Conservation (phyloP, 192 early-diverging fungal genomes). For the Coemansia umbellata region DNA sequence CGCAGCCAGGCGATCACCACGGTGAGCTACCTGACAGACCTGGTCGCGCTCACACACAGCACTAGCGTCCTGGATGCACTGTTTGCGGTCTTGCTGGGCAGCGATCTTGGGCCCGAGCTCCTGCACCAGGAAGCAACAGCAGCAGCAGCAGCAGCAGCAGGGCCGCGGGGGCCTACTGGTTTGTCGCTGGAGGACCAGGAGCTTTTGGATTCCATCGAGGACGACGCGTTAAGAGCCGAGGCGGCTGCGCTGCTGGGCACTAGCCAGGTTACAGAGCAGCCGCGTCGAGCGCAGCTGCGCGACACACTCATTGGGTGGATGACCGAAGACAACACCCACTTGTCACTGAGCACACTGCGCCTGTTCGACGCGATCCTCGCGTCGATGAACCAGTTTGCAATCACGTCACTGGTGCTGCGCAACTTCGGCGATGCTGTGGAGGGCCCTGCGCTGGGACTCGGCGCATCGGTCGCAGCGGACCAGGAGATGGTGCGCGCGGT, state of each 20-base stretch:
- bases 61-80: slow-evolving; percentile 33
- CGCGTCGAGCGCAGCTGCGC: slow-evolving; percentile 15
- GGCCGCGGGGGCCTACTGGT: background rate
- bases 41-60: slow-evolving; percentile 34
- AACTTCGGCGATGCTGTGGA: slow-evolving; percentile 37
- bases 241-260: slow-evolving; percentile 33
- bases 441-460: slow-evolving; percentile 31
- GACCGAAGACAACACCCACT: slow-evolving; percentile 40
- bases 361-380: slow-evolving; percentile 60
- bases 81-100: slow-evolving; percentile 36
- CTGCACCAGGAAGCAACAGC: background rate
- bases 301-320: slow-evolving; percentile 43
- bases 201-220: slow-evolving; percentile 37
- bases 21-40: slow-evolving; percentile 33
- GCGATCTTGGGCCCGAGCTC: slow-evolving; percentile 28
- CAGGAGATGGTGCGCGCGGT: slow-evolving; percentile 45
- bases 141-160: background rate
- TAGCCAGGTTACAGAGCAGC: too few relatives aligned
- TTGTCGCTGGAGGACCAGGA: slow-evolving; percentile 33
- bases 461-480: slow-evolving; percentile 28
- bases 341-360: slow-evolving; percentile 55
- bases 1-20: slow-evolving; percentile 40
- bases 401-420: slow-evolving; percentile 55
- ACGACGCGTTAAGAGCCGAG: slow-evolving; percentile 42
- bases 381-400: slow-evolving; percentile 60